Conservation (phyloP, 2,329 filamentous ascomycete species). For the Xylariaceae sp. region DNA sequence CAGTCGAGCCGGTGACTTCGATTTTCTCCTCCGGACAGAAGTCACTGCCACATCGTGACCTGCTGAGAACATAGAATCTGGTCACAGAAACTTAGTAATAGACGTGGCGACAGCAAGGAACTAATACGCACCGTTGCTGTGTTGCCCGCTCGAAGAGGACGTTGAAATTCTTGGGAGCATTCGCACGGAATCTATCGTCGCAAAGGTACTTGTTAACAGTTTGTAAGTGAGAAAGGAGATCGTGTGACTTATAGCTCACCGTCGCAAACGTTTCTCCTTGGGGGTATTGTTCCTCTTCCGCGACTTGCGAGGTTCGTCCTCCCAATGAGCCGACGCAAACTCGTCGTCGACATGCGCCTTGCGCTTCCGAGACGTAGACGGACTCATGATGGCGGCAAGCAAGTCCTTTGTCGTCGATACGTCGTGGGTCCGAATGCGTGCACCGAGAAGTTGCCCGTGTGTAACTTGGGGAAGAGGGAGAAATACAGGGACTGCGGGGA, state of each 20-base stretch:
- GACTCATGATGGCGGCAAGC: too few species aligned
- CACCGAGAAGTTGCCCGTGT: not conserved
- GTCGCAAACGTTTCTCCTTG: constrained; percentile 5
- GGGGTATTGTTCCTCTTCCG: not conserved
- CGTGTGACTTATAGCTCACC: constrained; percentile 1
- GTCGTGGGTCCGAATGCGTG: not conserved
- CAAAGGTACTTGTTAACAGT: not conserved
- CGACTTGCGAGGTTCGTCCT: not conserved
- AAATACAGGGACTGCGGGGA: not conserved
- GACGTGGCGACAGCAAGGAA: not conserved
- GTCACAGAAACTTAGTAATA: not conserved
- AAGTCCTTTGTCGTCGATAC: too few species aligned
- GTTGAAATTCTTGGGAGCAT: constrained; percentile 5
- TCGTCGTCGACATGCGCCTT: too few species aligned
- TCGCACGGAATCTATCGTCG: constrained; percentile 7
- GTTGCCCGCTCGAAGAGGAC: constrained; percentile 37
- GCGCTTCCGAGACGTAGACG: too few species aligned
- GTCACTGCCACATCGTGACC: constrained; percentile 33
- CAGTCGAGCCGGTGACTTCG: constrained; percentile 58
- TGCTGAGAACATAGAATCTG: constrained; percentile 43
- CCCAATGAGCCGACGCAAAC: too few species aligned
- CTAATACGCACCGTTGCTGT: constrained; percentile 34
- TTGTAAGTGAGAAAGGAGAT: not conserved
- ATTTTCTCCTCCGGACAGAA: constrained; percentile 47
- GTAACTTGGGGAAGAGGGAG: not conserved